A percentile compares a stretch with the other conserved stretches of the same genome.
phyloP scores from a whole-genome alignment of 345 rosid species.

The Rhodamnia rubescens region DNA sequence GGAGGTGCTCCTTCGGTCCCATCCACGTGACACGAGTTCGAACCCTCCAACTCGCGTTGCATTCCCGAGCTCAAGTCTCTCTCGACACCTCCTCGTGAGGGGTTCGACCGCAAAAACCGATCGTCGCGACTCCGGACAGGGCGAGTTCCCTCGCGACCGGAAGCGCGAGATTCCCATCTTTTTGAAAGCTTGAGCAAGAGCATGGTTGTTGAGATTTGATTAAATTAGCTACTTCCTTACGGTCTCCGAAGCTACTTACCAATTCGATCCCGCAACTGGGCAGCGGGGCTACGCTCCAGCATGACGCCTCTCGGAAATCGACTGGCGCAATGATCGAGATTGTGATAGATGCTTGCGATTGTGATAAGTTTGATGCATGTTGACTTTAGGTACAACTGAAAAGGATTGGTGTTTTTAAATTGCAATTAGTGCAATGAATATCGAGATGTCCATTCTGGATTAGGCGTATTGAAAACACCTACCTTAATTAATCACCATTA shows the following conservation, averaged over 20 bases:
- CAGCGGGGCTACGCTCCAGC: not conserved
- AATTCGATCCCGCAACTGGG: not conserved
- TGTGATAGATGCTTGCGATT: not conserved
- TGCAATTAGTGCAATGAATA: not conserved
- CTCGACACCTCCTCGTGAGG: not conserved
- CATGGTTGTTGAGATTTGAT: not conserved
- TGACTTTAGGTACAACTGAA: not conserved
- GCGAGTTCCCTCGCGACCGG: not conserved
- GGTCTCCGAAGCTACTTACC: not conserved
- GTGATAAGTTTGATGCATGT: not conserved
- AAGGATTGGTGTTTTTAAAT: not conserved
- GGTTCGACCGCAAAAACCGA: not conserved
- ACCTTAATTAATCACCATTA: not conserved
- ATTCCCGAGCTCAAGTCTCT: no score
- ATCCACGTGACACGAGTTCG: no score
- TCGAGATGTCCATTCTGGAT: not conserved
- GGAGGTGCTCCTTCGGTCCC: not conserved
- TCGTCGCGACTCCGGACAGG: rapidly evolving
- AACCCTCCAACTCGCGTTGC: not conserved
- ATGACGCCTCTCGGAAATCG: not conserved
- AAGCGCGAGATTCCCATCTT: not conserved
- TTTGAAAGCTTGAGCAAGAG: not conserved
- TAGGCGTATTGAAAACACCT: not conserved
- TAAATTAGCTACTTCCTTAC: not conserved
- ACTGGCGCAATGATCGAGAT: not conserved